Base-by-base conservation (phyloP, 352 stramenopile genomes). In the Phytophthora pseudosyringae region DNA sequence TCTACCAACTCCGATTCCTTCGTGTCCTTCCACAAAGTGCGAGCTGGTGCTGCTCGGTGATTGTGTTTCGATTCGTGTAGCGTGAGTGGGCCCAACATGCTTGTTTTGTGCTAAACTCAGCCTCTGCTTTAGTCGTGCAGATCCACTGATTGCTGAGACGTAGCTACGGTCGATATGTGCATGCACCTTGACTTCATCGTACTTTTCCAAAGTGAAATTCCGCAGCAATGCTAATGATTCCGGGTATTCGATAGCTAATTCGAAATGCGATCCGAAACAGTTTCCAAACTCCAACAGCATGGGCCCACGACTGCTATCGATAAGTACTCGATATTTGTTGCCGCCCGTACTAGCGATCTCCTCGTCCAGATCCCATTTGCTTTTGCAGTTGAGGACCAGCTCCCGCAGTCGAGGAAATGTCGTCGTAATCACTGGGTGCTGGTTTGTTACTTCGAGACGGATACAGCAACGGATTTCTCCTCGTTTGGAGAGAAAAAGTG, bases 201-300 rank as follows among this genome's bases (percentile, higher is more conserved):
- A 78, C 47, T 94, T 94, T 15, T 71, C 47, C 11, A 78, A 28
- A 8, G 83, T 65, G 46, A 86, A 94, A 60, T 89, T 90, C 2
- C 66, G 66, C 47, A 94, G 25, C 21, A 91, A 46, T 35, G 67
- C 59, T 3, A 71, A 41, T 7, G 71, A 82, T 59, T 83, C 80
- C 0, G 80, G 74, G 45, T 95, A 91, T 47, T 89, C 82, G 7
- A 52, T 50, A 15, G 59, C 67, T 16, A 94, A 57, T 40, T 66
- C 47, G 45, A 95, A 95, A 72, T 95, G 87, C 0, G 72, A 62
- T 8, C 87, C 86, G 0, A 93, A 54, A 50, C 81, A 84, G 60
- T 95, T 93, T 64, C 87, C 82, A 70, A 93, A 95, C 57, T 93
- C 87, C 5, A 93, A 54, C n/a, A 95, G 45, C 78, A 94, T 83